Evolutionary conservation across 306 rosid species (phyloP).

Genomic region (Gleditsia sinensis): DNA sequence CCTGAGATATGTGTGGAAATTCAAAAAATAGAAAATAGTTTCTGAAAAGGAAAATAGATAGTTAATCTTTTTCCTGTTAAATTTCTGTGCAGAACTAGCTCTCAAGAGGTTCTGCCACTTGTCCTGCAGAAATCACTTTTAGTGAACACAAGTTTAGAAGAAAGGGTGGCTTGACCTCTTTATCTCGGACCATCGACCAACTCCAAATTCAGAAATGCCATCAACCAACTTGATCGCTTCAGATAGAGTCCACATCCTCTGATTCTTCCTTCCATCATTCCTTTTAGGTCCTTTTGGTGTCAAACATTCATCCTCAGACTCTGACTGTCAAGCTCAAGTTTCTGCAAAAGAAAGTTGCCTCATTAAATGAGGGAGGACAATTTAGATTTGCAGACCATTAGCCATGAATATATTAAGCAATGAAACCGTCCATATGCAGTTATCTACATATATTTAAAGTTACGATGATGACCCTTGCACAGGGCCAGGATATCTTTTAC

Average conservation of each 20-base stretch:
- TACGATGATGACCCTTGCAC: too few species aligned
- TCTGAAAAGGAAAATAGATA: slow-evolving; percentile 15
- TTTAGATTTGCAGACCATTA: too few species aligned
- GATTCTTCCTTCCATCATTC: slow-evolving; percentile 82
- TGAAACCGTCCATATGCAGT: too few species aligned
- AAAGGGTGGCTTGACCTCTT: slow-evolving; percentile 40
- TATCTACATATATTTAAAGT: too few species aligned
- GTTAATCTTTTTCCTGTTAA: slow-evolving; percentile 59
- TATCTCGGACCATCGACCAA: slow-evolving; percentile 88
- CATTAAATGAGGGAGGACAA: slow-evolving; percentile 26
- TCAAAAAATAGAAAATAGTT: slow-evolving; percentile 1
- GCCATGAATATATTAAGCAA: too few species aligned
- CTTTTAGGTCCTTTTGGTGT: slow-evolving; percentile 48
- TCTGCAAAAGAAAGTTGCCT: slow-evolving; percentile 38
- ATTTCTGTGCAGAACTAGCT: slow-evolving; percentile 56
- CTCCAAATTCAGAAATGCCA: slow-evolving; percentile 88
- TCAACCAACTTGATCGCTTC: slow-evolving; percentile 80
- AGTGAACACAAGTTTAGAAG: slow-evolving; percentile 28
- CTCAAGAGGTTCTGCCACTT: slow-evolving; percentile 89
- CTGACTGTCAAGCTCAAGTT: slow-evolving; percentile 47
- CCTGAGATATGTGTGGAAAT: neutral
- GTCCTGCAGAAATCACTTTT: slow-evolving; percentile 59
- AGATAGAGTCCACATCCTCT: slow-evolving; percentile 79
- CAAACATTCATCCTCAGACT: slow-evolving; percentile 52
- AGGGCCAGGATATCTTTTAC: too few species aligned